A percentile compares a stretch with the other conserved stretches of the same genome.
Conservation (phyloP, 2,329 filamentous ascomycete genomes). For the Cadophora luteo-olivacea region DNA sequence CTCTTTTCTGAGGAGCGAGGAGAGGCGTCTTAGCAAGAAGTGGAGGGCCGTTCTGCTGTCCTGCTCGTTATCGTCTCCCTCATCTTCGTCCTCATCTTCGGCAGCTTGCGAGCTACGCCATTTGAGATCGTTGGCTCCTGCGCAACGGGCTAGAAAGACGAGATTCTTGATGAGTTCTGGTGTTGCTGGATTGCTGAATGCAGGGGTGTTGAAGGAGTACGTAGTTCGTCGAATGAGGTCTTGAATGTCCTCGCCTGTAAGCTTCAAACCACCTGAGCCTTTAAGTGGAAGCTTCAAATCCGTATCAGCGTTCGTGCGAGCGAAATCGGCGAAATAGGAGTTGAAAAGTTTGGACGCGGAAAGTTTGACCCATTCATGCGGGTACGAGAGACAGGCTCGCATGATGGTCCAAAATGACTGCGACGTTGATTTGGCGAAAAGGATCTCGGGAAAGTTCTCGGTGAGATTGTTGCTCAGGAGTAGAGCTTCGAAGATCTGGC, state of each 20-base stretch:
- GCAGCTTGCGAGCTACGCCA: slow-evolving; percentile 52
- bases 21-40: slow-evolving; percentile 80
- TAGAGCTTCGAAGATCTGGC: slow-evolving; percentile 77
- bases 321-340: slow-evolving; percentile 81
- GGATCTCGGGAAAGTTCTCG: slow-evolving; percentile 66
- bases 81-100: slow-evolving; percentile 48
- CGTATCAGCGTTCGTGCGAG: slow-evolving; percentile 62
- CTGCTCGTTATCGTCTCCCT: slow-evolving; percentile 52
- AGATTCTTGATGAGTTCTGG: slow-evolving; percentile 81
- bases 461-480: slow-evolving; percentile 72
- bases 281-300: slow-evolving; percentile 65
- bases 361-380: slow-evolving; percentile 77
- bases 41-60: slow-evolving; percentile 63
- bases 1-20: slow-evolving; percentile 80
- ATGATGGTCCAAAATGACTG: slow-evolving; percentile 75
- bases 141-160: slow-evolving; percentile 76
- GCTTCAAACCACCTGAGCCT: slow-evolving; percentile 73
- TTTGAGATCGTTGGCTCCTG: slow-evolving; percentile 61
- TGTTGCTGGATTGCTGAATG: slow-evolving; percentile 76
- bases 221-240: slow-evolving; percentile 60
- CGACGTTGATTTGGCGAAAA: slow-evolving; percentile 63
- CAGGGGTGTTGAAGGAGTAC: slow-evolving; percentile 64
- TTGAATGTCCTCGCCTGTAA: slow-evolving; percentile 69
- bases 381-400: slow-evolving; percentile 72
- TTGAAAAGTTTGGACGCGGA: slow-evolving; percentile 77